Conservation (phyloP, 345 rosid genomes). For the Citrus maxima region DNA sequence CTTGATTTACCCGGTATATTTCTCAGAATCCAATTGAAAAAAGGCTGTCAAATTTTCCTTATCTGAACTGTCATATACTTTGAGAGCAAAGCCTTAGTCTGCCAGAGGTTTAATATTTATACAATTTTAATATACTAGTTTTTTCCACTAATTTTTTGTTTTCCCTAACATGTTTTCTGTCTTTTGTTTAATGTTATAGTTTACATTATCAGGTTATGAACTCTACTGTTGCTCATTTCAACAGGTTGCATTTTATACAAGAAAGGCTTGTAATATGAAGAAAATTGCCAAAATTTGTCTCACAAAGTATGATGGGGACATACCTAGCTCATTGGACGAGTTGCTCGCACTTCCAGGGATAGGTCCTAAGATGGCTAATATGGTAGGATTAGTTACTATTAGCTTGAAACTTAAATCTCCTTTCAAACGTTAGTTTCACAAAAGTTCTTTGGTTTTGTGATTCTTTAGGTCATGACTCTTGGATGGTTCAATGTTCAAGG, state of each 20-base stretch:
- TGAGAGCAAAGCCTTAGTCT: no score
- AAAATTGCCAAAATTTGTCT: conserved; percentile 86
- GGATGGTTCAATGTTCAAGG: conserved; percentile 91
- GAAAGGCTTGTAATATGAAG: conserved; percentile 87
- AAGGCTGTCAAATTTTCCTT: not conserved
- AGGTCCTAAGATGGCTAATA: conserved; percentile 81
- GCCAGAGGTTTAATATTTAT: not conserved
- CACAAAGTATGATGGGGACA: conserved; percentile 70
- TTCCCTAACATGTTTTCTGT: not conserved
- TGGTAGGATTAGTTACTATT: conserved; percentile 25
- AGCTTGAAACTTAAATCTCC: not conserved
- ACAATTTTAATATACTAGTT: not conserved
- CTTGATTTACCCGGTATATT: conserved; percentile 79
- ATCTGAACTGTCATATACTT: not conserved
- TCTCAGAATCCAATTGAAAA: conserved; percentile 4
- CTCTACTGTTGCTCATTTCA: not conserved
- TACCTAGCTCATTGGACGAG: conserved; percentile 81
- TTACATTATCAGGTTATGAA: not conserved
- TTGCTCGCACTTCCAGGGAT: conserved; percentile 88
- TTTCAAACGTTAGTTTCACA: not conserved
- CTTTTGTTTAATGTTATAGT: not conserved
- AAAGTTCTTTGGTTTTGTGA: conserved; percentile 11
- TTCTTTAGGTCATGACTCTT: conserved; percentile 74
- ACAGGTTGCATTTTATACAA: conserved; percentile 86
- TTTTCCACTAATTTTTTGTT: not conserved